Evolutionary conservation across 1,284 basidiomycete genomes (phyloP).

Genomic region (Marasmius sp.): DNA sequence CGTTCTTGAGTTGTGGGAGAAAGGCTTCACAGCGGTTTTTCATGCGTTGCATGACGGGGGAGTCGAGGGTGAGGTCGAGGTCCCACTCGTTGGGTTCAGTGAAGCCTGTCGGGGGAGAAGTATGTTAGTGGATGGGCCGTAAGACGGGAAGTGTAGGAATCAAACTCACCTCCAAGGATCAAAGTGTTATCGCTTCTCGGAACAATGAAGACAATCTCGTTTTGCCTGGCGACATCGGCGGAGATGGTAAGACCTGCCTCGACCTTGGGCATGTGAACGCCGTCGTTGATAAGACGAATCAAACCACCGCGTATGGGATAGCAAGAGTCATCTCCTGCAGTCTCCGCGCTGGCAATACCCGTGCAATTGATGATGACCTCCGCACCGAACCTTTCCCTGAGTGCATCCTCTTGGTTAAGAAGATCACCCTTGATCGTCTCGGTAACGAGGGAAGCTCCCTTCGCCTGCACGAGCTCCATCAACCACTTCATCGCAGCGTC

Average conservation of each 20-base stretch:
- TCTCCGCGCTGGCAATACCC: slow-evolving; percentile 30
- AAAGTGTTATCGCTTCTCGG: slow-evolving; percentile 31
- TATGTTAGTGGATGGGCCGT: not conserved
- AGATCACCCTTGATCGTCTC: slow-evolving; percentile 26
- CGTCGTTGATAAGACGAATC: slow-evolving; percentile 38
- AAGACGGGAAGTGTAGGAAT: not conserved
- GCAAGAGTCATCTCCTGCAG: slow-evolving; percentile 31
- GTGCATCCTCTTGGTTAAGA: slow-evolving; percentile 26
- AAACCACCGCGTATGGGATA: slow-evolving; percentile 38
- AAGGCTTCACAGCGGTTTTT: slow-evolving; percentile 32
- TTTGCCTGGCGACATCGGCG: slow-evolving; percentile 21
- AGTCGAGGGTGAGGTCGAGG: slow-evolving; percentile 32
- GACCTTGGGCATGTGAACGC: slow-evolving; percentile 33
- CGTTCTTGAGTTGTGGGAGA: slow-evolving; percentile 31
- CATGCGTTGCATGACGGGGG: slow-evolving; percentile 34
- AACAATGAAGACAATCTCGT: slow-evolving; percentile 35
- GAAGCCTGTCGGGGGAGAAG: slow-evolving; percentile 15
- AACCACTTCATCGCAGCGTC: slow-evolving; percentile 36
- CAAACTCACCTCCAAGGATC: slow-evolving; percentile 27
- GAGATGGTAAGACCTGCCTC: slow-evolving; percentile 28
- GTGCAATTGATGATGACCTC: slow-evolving; percentile 35
- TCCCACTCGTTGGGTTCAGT: slow-evolving; percentile 26
- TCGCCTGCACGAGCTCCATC: slow-evolving; percentile 25
- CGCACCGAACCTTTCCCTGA: slow-evolving; percentile 29
- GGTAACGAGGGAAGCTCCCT: slow-evolving; percentile 31